Evolutionary conservation across 139 green algal species (phyloP), one percentile per base, ranked within the genome.

Genomic region (Haematococcus lacustris): DNA sequence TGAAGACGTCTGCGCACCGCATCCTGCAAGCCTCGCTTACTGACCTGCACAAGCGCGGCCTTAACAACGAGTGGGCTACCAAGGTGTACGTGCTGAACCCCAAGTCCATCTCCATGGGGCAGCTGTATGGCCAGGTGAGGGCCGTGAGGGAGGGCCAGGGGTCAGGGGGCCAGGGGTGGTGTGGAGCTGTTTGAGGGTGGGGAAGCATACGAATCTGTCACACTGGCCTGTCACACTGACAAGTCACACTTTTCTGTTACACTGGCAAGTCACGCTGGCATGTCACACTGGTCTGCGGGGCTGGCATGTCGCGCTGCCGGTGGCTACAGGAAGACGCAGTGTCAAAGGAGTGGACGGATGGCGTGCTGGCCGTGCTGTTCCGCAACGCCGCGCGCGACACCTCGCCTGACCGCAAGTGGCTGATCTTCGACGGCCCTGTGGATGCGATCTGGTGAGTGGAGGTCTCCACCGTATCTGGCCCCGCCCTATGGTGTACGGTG

Each of bases 361-460:
- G 89, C 25, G 79, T 94, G 70, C 75, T 94, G 64, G 89, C 89
- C 4, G 81, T 88, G 3, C 68, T 86, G 1, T 92, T 92, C 78
- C 73, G 88, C 33, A 83, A 76, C 80, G 85, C 66, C 0, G 53
- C 75, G 6, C 75, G 75, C 63, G 75, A 87, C 68, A 82, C 72
- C 32, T 73, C 51, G 28, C 73, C 75, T 2, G 80, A 90, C 69
- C 77, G 83, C 73, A 91, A 88, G 81, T 91, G 85, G 86, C 75
- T 90, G 38, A 73, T 94, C 17, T 85, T 94, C 50, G 89, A 94
- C 63, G 89, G 89, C 13, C 89, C 89, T 37, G 89, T 94, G 39
- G 89, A 94, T 72, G 89, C 89, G 2, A 88, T 94, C 39, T 94
- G 89, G 74, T n/a, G n/a, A n/a, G n/a, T n/a, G n/a, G n/a, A n/a